Conservation (phyloP, 1,284 basidiomycete species). For the Sanguinoderma infundibulare region DNA sequence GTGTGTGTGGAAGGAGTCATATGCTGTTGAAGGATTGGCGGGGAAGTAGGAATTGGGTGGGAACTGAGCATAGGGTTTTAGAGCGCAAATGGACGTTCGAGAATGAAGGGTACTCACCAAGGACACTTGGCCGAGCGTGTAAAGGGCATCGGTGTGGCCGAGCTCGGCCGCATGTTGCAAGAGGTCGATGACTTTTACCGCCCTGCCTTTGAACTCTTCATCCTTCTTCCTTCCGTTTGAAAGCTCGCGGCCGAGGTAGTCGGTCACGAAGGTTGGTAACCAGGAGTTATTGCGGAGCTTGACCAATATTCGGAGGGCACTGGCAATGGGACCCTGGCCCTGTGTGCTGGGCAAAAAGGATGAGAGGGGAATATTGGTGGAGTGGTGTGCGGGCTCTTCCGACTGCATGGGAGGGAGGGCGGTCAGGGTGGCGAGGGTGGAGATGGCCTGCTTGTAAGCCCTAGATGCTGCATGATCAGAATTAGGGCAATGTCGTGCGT, state of each 20-base stretch:
- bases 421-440: conserved; percentile 64
- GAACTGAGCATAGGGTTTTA: conserved; percentile 49
- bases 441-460: conserved; percentile 73
- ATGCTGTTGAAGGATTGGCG: conserved; percentile 63
- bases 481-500: conserved; percentile 16
- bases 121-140: conserved; percentile 71
- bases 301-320: conserved; percentile 62
- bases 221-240: conserved; percentile 54
- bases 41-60: conserved; percentile 70
- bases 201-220: conserved; percentile 65
- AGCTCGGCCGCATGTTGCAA: conserved; percentile 79
- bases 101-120: conserved; percentile 54
- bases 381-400: conserved; percentile 51
- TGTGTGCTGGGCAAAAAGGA: conserved; percentile 69
- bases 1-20: conserved; percentile 62
- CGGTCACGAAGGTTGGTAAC: conserved; percentile 47
- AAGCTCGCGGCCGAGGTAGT: conserved; percentile 46
- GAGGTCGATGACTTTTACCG: conserved; percentile 77
- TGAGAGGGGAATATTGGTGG: conserved; percentile 58
- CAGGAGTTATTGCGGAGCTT: conserved; percentile 62
- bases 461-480: conserved; percentile 53
- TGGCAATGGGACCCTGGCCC: conserved; percentile 73
- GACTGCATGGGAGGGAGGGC: conserved; percentile 58
- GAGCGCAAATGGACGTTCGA: not conserved
- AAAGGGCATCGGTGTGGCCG: conserved; percentile 80